A percentile compares a stretch with the other conserved stretches of the same genome.
Evolutionary conservation across 1,284 basidiomycete genomes (phyloP).

Genomic region (Phlebopus sp.): DNA sequence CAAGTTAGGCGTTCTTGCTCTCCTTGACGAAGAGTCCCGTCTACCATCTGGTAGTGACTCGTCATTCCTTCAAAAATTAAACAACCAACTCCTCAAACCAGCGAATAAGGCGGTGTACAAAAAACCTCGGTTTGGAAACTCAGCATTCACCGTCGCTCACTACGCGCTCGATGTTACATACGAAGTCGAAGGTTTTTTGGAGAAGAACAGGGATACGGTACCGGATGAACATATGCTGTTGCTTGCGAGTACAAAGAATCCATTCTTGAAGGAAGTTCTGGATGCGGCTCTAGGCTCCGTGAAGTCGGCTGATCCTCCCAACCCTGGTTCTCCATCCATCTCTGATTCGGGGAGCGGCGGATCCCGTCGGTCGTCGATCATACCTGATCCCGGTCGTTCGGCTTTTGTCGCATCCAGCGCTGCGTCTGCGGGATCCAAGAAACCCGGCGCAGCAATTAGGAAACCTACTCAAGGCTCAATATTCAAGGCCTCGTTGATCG

Average conservation of each 20-base stretch:
- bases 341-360: constrained; percentile 73
- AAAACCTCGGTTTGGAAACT: constrained; percentile 96
- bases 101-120: constrained; percentile 92
- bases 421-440: constrained; percentile 45
- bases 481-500: constrained; percentile 94
- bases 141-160: constrained; percentile 97
- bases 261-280: constrained; percentile 93
- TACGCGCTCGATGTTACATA: constrained; percentile 99
- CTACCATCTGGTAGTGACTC: constrained; percentile 91
- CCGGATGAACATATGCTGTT: constrained; percentile 96
- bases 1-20: constrained; percentile 90
- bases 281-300: constrained; percentile 83
- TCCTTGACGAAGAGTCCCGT: constrained; percentile 98
- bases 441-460: constrained; percentile 66
- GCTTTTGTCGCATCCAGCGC: constrained; percentile 58
- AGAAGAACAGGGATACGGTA: constrained; percentile 99
- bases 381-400: constrained; percentile 81
- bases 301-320: constrained; percentile 59
- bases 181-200: constrained; percentile 96
- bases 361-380: constrained; percentile 76
- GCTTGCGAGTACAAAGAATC: constrained; percentile 82
- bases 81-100: constrained; percentile 82
- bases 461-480: constrained; percentile 98
- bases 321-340: constrained; percentile 64
- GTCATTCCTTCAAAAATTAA: constrained; percentile 93